Base-by-base conservation (phyloP, 1,284 basidiomycete species). In the Ustilago tritici region DNA sequence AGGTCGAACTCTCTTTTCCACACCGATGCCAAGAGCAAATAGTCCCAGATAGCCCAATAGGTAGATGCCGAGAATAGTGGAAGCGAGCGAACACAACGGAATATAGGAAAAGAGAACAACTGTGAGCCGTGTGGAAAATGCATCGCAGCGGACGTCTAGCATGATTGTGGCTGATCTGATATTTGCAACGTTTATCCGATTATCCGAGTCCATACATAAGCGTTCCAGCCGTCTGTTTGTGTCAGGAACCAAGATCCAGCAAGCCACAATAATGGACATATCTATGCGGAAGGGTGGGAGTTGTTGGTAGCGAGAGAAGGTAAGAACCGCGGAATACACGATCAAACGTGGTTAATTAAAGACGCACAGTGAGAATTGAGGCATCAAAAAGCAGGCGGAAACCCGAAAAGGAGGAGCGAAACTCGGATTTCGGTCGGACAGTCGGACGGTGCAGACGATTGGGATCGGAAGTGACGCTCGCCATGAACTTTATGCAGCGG, bases 231-330 rank as follows among this genome's bases (percentile, higher is more conserved):
- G 28, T 50, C 23, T 23, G 23, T 23, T 23, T 23, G 14, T 12
- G 47, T 50, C 47, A 50, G 47, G 47, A 50, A 50, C 47, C 23
- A 31, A 50, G 47, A 50, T 28, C 28, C 31, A 8, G 43, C 47
- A 50, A 28, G 47, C 47, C 47, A 50, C 47, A 50, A 32, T 28
- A 23, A 23, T 23, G 47, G 47, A 50, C 28, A 50, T 50, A 50
- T 32, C 47, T 31, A 50, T 12, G 47, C 1, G 11, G 31, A 31
- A 50, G 17, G 8, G 46, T 31, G 23, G 10, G 47, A 31, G 47
- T 8, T 50, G 28, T 31, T 15, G 28, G 31, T 50, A 50, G 23
- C 8, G 28, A 50, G 11, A 50, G 23, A 50, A 32, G n/a, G 43
- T 3, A 50, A 32, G 31, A 31, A 28, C 47, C 47, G 28, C 28